These are phyloP conservation scores for Hygrocybe punicea DNA, from an alignment of 768 basidiomycete genomes.

Conservation along the genomic window DNA sequence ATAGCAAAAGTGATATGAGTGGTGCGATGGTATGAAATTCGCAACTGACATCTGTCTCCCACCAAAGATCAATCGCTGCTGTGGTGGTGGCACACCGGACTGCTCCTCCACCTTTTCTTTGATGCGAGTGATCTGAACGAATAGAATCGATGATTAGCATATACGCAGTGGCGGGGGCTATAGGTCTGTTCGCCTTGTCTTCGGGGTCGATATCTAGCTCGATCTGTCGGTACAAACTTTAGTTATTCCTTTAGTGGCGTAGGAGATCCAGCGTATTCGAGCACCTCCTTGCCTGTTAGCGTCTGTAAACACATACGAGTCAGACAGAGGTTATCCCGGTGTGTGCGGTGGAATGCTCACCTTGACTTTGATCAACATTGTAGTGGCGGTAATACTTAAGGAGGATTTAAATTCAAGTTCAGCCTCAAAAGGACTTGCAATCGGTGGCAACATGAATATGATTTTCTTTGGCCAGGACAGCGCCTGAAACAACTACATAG, in stretches of 20 bases:
- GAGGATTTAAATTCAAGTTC: neutral
- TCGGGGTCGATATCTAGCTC: conserved; percentile 93
- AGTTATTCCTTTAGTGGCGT: conserved; percentile 9
- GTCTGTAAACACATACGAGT: conserved; percentile 49
- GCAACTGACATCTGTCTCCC: conserved; percentile 85
- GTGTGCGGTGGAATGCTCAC: conserved; percentile 36
- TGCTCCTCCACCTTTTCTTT: conserved; percentile 99
- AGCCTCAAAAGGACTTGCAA: neutral
- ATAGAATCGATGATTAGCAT: conserved; percentile 6
- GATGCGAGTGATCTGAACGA: conserved; percentile 76
- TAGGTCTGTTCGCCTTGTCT: conserved; percentile 59
- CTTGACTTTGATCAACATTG: conserved; percentile 90
- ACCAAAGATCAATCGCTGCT: conserved; percentile 89
- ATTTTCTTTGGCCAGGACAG: neutral
- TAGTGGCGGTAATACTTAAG: neutral
- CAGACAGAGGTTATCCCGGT: neutral
- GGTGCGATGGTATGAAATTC: neutral
- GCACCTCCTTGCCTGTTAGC: conserved; percentile 94
- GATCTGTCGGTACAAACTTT: conserved; percentile 49
- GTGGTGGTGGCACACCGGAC: conserved; percentile 93
- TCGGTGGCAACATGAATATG: neutral
- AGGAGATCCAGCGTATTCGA: conserved; percentile 5
- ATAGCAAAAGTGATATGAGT: conserved; percentile 2
- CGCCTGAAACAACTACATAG: neutral
- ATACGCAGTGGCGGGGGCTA: neutral